phyloP scores from a whole-genome alignment of 208 protist genomes.

The Herpetomonas tarakana region DNA sequence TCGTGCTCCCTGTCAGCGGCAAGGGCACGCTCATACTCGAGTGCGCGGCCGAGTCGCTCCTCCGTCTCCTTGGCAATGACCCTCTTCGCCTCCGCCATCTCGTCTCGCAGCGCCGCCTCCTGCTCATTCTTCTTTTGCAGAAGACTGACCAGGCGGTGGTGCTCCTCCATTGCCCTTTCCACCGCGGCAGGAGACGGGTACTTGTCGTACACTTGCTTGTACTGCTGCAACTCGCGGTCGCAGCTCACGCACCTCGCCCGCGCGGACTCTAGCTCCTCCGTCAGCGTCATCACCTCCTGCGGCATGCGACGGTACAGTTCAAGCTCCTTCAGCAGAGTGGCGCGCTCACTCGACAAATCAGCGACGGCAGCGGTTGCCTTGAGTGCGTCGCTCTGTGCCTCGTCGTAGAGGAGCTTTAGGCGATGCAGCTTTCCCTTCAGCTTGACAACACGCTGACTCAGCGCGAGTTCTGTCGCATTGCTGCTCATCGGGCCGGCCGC shows the following conservation, averaged over 20 bases:
- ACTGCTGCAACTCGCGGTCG: slow-evolving; percentile 24
- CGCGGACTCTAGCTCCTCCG: slow-evolving; percentile 33
- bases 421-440: slow-evolving; percentile 19
- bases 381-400: slow-evolving; percentile 10
- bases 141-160: slow-evolving; percentile 42
- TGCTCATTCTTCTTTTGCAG: slow-evolving; percentile 43
- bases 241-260: slow-evolving; percentile 27
- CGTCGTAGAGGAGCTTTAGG: slow-evolving; percentile 12
- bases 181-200: slow-evolving; percentile 30
- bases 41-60: slow-evolving; percentile 8
- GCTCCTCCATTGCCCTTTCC: slow-evolving; percentile 35
- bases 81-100: slow-evolving; percentile 24
- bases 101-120: slow-evolving; percentile 27
- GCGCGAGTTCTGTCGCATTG: slow-evolving; percentile 7
- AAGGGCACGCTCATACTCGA: slow-evolving; percentile 19
- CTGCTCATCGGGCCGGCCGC: slow-evolving; percentile 1
- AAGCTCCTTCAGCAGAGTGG: slow-evolving; percentile 32
- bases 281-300: slow-evolving; percentile 34
- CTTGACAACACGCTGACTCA: slow-evolving; percentile 1
- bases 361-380: slow-evolving; percentile 13
- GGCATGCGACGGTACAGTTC: slow-evolving; percentile 29
- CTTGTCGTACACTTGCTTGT: slow-evolving; percentile 24
- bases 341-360: slow-evolving; percentile 26
- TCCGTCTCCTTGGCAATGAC: slow-evolving; percentile 15
- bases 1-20: slow-evolving; percentile 23